Evolutionary conservation across 148 eudicot species (phyloP), one percentile per base, ranked within the genome.

Genomic region (Rhododendron griersonianum): DNA sequence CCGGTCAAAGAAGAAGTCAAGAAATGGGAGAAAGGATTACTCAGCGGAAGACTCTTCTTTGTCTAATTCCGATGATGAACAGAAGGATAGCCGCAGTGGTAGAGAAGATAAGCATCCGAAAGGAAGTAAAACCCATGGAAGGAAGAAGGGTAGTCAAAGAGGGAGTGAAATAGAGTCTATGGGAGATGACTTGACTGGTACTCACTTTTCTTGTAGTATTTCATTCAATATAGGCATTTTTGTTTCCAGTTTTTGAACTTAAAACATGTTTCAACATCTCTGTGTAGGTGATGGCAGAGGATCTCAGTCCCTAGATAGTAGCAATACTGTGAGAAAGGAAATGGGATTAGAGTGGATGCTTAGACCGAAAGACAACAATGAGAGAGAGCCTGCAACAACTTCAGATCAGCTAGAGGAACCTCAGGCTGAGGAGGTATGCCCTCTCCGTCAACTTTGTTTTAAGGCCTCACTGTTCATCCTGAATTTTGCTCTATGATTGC

Each of bases 311-410:
- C 33, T 28, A 30, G 84, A 83, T 63, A 84, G 82, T 53, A 85
- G 90, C 57, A 87, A 91, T 85, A 90, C 89, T 78, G 90, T 91
- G 63, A 90, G 99, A 88, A 92, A 91, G 84, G 96, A 95, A 79
- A 92, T 93, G 91, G 99, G 99, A 78, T 91, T 97, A 79, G 99
- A 95, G 13, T 97, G 98, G 98, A 97, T 97, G 99, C 93, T 93
- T 80, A 93, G 91, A 84, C 95, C 98, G 2, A 93, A 89, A 85
- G 96, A 92, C 1, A 89, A 73, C 71, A 28, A 50, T 11, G 91
- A 85, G 61, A 87, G 84, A 71, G 90, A 86, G 86, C 75, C 87
- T 59, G 77, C 78, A 50, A 73, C 86, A 14, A 75, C 87, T 84
- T 71, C 44, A 81, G 90, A 86, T 83, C 81, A 82, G 86, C 84